Evolutionary conservation across 2,329 filamentous ascomycete genomes (phyloP).

Genomic region (Nigrospora osmanthi): DNA sequence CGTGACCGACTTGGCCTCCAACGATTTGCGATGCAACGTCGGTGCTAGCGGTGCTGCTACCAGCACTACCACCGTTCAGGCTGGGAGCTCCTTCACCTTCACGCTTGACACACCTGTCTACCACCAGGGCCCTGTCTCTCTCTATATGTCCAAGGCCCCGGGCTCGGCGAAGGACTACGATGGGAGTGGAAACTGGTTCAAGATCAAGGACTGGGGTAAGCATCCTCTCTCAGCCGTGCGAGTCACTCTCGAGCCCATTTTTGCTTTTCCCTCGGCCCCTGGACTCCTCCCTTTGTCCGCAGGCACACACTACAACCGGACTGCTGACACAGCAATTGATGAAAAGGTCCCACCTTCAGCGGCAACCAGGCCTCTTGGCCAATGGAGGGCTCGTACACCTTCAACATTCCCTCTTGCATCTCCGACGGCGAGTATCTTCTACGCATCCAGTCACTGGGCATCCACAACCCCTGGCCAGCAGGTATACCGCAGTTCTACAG

Average conservation of each 20-base stretch:
- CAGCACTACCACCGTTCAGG: constrained; percentile 24
- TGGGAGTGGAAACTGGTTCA: constrained; percentile 32
- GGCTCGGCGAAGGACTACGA: constrained; percentile 26
- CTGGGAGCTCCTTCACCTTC: constrained; percentile 30
- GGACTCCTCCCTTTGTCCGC: too few relatives aligned
- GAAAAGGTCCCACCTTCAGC: constrained; percentile 21
- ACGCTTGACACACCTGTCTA: constrained; percentile 30
- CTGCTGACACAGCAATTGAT: background rate
- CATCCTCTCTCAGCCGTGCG: too few relatives aligned
- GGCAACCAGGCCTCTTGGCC: constrained; percentile 23
- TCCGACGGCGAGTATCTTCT: constrained; percentile 51
- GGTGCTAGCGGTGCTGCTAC: constrained; percentile 25
- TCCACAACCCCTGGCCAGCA: constrained; percentile 45
- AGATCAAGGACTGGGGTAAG: constrained; percentile 28
- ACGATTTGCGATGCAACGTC: constrained; percentile 33
- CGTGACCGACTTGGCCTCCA: constrained; percentile 30
- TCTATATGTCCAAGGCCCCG: constrained; percentile 31
- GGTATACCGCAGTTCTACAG: constrained; percentile 23
- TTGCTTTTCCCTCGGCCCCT: too few relatives aligned
- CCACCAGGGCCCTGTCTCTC: constrained; percentile 31
- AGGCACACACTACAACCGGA: too few relatives aligned
- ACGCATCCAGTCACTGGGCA: constrained; percentile 51
- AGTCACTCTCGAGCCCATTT: too few relatives aligned
- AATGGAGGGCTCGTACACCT: constrained; percentile 23
- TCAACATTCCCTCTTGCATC: constrained; percentile 42